A percentile compares a stretch with the other conserved stretches of the same genome.
phyloP scores from a whole-genome alignment of 2,329 filamentous ascomycete genomes.

The Dichotomopilus funicola region DNA sequence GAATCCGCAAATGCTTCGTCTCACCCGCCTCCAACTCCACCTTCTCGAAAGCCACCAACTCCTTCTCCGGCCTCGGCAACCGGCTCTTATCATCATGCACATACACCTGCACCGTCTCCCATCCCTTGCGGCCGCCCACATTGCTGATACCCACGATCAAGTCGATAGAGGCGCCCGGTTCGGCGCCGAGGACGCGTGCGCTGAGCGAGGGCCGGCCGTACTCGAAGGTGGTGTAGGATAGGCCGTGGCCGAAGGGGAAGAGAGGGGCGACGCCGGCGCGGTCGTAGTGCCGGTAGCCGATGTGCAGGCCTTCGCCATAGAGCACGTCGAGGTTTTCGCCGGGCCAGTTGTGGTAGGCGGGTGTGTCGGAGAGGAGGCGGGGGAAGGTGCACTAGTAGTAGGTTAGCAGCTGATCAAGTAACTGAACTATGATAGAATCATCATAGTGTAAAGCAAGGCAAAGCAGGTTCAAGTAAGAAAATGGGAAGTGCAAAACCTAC shows the following conservation, averaged over 20 bases:
- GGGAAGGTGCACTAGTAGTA: constrained; percentile 56
- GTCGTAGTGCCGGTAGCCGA: constrained; percentile 70
- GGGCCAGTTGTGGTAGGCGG: constrained; percentile 66
- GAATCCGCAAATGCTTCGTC: constrained; percentile 43
- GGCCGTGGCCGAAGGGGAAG: constrained; percentile 67
- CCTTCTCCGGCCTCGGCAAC: constrained; percentile 62
- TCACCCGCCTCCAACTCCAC: constrained; percentile 51
- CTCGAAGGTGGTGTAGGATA: constrained; percentile 65
- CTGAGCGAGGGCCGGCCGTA: constrained; percentile 53
- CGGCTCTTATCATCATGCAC: constrained; percentile 56
- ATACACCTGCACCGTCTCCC: constrained; percentile 63
- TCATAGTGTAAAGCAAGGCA: background rate
- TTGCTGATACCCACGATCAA: constrained; percentile 47
- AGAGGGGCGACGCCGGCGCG: constrained; percentile 51
- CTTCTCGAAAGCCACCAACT: constrained; percentile 64
- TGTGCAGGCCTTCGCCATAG: constrained; percentile 67
- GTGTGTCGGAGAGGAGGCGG: constrained; percentile 55
- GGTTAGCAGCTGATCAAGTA: background rate
- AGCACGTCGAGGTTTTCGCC: constrained; percentile 61
- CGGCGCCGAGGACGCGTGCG: constrained; percentile 31
- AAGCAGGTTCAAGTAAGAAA: background rate
- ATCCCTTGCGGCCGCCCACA: constrained; percentile 48
- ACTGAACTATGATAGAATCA: background rate
- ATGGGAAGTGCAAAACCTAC: constrained; percentile 29
- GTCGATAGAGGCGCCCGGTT: constrained; percentile 34